Conservation (phyloP, 2,329 filamentous ascomycete species). For the Acephala macrosclerotiorum region DNA sequence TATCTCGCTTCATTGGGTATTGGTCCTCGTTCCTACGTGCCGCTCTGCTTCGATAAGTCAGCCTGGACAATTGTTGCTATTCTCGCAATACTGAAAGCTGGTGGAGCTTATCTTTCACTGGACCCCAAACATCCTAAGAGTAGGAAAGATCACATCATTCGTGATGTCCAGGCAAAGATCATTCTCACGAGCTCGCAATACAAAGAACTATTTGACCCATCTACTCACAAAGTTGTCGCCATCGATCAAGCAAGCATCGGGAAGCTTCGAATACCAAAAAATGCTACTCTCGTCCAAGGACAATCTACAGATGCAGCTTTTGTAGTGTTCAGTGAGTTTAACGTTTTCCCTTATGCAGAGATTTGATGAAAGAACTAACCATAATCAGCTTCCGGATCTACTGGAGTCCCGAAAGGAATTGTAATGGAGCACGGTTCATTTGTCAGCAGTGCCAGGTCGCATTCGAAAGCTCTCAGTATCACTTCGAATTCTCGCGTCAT, state of each 20-base stretch:
- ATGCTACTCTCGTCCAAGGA: not conserved
- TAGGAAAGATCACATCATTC: constrained; percentile 9
- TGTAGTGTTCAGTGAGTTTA: constrained; percentile 4
- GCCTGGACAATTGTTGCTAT: constrained; percentile 40
- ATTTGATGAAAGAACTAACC: too few species aligned
- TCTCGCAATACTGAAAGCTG: constrained; percentile 40
- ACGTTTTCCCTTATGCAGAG: too few species aligned
- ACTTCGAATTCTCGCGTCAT: constrained; percentile 25
- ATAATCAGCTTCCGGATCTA: constrained; percentile 40
- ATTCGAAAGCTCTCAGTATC: constrained; percentile 9
- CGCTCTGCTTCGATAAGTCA: constrained; percentile 37
- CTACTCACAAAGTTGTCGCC: not conserved
- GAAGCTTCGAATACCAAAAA: not conserved
- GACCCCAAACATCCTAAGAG: constrained; percentile 28
- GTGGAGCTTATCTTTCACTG: constrained; percentile 41
- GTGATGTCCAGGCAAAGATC: not conserved
- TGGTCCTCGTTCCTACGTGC: constrained; percentile 28
- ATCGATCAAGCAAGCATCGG: not conserved
- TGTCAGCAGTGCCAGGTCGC: constrained; percentile 21
- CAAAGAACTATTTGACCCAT: not conserved
- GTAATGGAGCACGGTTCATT: constrained; percentile 30
- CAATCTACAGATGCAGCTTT: constrained; percentile 11
- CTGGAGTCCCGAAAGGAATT: constrained; percentile 35
- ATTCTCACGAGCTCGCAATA: not conserved
- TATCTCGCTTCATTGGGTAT: constrained; percentile 24